Evolutionary conservation across 2,329 filamentous ascomycete genomes (phyloP).

Genomic region (Myriangium duriaei): DNA sequence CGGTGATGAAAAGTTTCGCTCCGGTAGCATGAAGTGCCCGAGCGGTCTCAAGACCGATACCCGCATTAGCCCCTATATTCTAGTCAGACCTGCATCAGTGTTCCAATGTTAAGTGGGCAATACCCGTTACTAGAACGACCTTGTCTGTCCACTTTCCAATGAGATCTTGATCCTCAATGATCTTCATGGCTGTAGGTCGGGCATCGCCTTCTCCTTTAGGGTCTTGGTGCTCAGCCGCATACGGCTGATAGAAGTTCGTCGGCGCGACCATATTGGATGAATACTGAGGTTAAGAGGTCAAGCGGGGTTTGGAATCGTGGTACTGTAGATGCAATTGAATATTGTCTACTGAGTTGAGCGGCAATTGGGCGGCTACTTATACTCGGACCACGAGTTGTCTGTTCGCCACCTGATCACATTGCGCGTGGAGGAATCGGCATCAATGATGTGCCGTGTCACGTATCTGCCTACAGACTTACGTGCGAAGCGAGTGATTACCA

Average conservation of each 20-base stretch:
- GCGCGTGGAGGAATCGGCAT: too few species aligned
- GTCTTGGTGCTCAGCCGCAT: slow-evolving; percentile 2
- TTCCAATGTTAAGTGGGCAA: too few species aligned
- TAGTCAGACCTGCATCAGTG: too few species aligned
- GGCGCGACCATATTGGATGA: slow-evolving; percentile 6
- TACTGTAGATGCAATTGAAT: too few species aligned
- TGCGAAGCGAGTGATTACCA: too few species aligned
- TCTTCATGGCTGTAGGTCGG: slow-evolving; percentile 17
- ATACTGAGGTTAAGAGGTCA: background rate
- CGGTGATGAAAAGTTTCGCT: slow-evolving; percentile 33
- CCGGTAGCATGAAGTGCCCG: slow-evolving; percentile 34
- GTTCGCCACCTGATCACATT: too few species aligned
- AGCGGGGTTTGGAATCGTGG: too few species aligned
- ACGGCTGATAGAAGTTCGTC: slow-evolving; percentile 5
- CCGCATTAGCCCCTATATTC: slow-evolving; percentile 28
- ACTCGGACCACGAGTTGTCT: too few species aligned
- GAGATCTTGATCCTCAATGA: slow-evolving; percentile 18
- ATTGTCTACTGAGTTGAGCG: too few species aligned
- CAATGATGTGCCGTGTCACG: too few species aligned
- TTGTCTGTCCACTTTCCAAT: slow-evolving; percentile 25
- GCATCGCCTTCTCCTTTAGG: slow-evolving; percentile 17
- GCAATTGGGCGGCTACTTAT: too few species aligned
- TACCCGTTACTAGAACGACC: slow-evolving; percentile 33
- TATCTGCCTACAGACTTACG: too few species aligned
- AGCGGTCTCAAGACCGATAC: slow-evolving; percentile 34